Evolutionary conservation across 1,139 yeast genomes (phyloP), one percentile per base, ranked within the genome.

Genomic region (Sugiyamaella castrensis): DNA sequence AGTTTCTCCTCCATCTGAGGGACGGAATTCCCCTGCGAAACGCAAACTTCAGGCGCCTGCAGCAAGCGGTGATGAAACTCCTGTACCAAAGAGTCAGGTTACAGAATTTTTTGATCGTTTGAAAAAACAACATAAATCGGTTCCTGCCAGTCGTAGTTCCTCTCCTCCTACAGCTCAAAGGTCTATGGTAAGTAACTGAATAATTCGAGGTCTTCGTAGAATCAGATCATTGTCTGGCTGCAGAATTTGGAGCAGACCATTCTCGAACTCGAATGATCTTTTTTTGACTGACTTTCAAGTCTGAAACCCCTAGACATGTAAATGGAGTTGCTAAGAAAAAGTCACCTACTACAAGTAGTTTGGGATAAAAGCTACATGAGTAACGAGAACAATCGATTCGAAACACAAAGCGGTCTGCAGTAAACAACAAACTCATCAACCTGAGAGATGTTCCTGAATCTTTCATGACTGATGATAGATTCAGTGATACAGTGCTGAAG

Each of bases 21-120:
- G 40, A 29, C 40, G 45, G n/a, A 40, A 40, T n/a, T 55, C 61
- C 1, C 61, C 62, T 1, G 53, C 52, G 8, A 57, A 57, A 35
- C 43, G 56, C 13, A 54, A 53, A 28, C 30, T 19, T 19, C 24
- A 19, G 5, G 24, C 24, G 5, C 24, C 5, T 19, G 24, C 37
- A 16, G 39, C 51, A 27, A 43, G 41, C 26, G 46, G 46, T 26
- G 59, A 57, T 37, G 59, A 53, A 24, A 55, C 53, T 8, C 46
- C 24, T 19, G 24, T 50, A 11, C 57, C 58, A 30, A 61, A 60
- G 43, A 57, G 58, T 12, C 64, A 61, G 37, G 63, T 61, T 9
- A 55, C 62, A 16, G 60, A 61, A 48, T 61, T 62, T 40, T 51
- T 61, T 34, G 62, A 59, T 29, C 34, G 60, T 19, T 48, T 53